These are phyloP conservation scores for Tremellales sp. DNA, from an alignment of 1,284 basidiomycete species.

Conservation along the genomic window DNA sequence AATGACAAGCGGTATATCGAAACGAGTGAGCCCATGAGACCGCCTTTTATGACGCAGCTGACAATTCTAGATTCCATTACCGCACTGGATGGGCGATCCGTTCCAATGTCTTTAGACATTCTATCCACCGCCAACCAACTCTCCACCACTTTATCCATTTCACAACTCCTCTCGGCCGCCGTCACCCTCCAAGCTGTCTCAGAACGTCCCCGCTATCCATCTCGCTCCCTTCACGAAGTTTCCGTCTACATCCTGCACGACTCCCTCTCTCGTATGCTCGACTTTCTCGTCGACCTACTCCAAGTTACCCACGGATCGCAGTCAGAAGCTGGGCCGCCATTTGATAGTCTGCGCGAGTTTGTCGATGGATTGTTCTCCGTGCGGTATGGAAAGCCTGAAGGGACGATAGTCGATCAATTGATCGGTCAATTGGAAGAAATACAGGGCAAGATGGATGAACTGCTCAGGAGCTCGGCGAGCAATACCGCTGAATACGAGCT, in stretches of 20 bases:
- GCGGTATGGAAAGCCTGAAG: constrained; percentile 25
- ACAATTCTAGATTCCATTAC: constrained; percentile 20
- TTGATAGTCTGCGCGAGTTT: constrained; percentile 30
- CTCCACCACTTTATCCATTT: constrained; percentile 29
- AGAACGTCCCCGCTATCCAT: constrained; percentile 28
- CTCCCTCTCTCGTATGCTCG: constrained; percentile 29
- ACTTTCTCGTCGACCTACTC: constrained; percentile 34
- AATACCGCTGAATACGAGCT: constrained; percentile 33
- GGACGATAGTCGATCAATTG: constrained; percentile 37
- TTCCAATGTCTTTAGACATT: constrained; percentile 34
- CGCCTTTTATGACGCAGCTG: neutral
- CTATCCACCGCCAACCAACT: constrained; percentile 30
- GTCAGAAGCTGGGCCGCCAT: constrained; percentile 19
- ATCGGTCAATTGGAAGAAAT: constrained; percentile 34
- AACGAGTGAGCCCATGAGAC: constrained; percentile 20
- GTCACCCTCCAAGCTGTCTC: constrained; percentile 37
- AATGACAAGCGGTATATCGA: constrained; percentile 36
- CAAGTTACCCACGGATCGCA: constrained; percentile 20
- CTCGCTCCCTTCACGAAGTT: constrained; percentile 35
- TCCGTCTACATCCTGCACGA: constrained; percentile 36
- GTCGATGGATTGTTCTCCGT: constrained; percentile 30
- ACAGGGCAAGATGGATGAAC: constrained; percentile 21
- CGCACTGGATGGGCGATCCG: constrained; percentile 27
- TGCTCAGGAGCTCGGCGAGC: constrained; percentile 19
- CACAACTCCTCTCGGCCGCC: constrained; percentile 36